Evolutionary conservation across 148 eudicot species (phyloP), one percentile per base, ranked within the genome.

Genomic region (Rhododendron simsii): DNA sequence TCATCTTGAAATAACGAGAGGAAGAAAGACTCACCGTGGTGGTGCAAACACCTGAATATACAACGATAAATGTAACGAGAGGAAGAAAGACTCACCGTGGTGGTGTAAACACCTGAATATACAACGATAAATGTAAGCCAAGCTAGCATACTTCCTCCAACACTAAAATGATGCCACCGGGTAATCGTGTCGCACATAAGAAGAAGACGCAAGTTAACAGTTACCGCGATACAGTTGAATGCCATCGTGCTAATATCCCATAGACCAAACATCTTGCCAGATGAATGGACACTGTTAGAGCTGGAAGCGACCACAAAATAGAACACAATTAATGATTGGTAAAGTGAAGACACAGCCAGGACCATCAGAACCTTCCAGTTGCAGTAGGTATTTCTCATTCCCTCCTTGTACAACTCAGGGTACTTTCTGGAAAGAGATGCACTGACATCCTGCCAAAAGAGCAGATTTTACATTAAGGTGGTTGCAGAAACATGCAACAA

Each of bases 161-260:
- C 93, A 84, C 95, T 94, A 33, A 96, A 89, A 81, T 94, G 93
- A 90, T 96, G 99, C 99, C 98, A 96, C 86, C 92, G 90, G 63
- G 99, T 96, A 79, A 96, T 89, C 84, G 92, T 96, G 91, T 96
- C 92, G 45, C 98, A 96, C 94, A 93, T 89, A 96, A 96, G 76
- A 15, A 96, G 92, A 81, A 96, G 96, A 50, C 99, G 97, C 88
- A 96, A 81, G 83, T 96, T 96, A 78, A 96, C 99, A 41, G 97
- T 96, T 85, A 94, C 87, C 33, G 95, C 95, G n/a, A 96, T 88
- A 87, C 94, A 91, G 13, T 94, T 95, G 91, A 96, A 96, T 63
- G 94, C 96, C 95, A 93, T 93, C 53, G 99, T 95, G 90, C 99
- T 96, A 48, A 95, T 91, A 88, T 96, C 99, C 99, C 99, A 96